phyloP scores from a whole-genome alignment of 768 basidiomycete genomes.

The Peribolospora kevripleyi region DNA sequence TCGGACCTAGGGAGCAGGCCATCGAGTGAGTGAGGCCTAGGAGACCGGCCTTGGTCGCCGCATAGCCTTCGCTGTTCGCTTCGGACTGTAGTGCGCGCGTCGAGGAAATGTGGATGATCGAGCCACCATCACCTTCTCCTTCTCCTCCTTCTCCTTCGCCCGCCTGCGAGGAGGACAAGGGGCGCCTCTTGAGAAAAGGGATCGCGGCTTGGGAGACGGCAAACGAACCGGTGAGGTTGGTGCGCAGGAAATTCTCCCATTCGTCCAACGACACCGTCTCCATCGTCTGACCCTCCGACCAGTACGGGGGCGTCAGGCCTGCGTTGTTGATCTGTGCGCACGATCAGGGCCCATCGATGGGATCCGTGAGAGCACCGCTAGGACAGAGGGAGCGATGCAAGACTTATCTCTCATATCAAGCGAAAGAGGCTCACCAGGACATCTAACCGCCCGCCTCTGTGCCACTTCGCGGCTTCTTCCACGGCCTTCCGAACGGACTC shows the following conservation, averaged over 20 bases:
- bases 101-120: conserved; percentile 3
- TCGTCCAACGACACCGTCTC: neutral
- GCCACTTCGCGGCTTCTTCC: neutral
- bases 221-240: neutral
- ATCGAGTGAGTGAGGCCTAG: conserved; percentile 1
- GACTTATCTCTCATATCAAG: neutral
- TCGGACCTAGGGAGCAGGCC: conserved; percentile 1
- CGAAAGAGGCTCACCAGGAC: neutral
- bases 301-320: neutral
- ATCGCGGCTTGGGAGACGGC: neutral
- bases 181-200: neutral
- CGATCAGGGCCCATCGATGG: no score
- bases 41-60: conserved; percentile 1
- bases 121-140: neutral
- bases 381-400: neutral
- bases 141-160: neutral
- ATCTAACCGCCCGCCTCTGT: neutral
- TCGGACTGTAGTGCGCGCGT: conserved; percentile 2
- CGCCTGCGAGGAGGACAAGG: no score
- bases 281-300: neutral
- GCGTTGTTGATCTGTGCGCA: conserved; percentile 1
- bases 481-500: no score
- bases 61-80: conserved; percentile 1
- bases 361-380: neutral
- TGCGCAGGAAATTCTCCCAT: neutral